Evolutionary conservation across 2,329 filamentous ascomycete genomes (phyloP).

Genomic region (Xylariaceae sp.): DNA sequence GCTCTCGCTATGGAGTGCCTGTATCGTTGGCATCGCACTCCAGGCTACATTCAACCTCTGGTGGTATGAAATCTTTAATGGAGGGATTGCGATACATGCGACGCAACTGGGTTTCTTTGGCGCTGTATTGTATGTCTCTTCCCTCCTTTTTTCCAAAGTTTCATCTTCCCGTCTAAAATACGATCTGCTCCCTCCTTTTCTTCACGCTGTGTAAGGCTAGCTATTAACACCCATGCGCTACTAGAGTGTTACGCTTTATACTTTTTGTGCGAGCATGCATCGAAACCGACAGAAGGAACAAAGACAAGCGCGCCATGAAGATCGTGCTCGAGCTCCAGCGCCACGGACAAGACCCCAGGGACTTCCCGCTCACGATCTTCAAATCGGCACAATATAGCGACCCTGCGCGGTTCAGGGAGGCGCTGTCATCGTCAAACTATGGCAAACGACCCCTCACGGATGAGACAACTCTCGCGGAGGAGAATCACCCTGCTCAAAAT

Average conservation of each 20-base stretch:
- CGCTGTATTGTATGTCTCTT: background rate
- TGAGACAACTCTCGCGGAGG: no score
- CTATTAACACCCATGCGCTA: slow-evolving; percentile 4
- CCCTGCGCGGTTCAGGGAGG: no score
- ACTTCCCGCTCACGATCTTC: slow-evolving; percentile 8
- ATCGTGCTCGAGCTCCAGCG: slow-evolving; percentile 19
- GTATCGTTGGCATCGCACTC: slow-evolving; percentile 3
- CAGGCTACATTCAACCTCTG: background rate
- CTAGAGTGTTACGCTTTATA: slow-evolving; percentile 21
- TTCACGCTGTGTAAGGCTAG: background rate
- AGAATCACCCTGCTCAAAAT: no score
- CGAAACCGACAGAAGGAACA: slow-evolving; percentile 22
- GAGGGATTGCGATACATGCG: slow-evolving; percentile 5
- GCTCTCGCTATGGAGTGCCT: slow-evolving; percentile 18
- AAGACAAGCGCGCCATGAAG: slow-evolving; percentile 17
- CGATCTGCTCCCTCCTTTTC: background rate
- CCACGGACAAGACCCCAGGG: slow-evolving; percentile 15
- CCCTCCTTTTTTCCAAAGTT: background rate
- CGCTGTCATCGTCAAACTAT: background rate
- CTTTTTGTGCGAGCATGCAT: slow-evolving; percentile 29
- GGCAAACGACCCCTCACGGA: slow-evolving; percentile 8
- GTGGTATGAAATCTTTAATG: no score
- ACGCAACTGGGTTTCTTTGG: slow-evolving; percentile 4
- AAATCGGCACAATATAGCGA: slow-evolving; percentile 3
- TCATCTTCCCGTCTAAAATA: background rate